Evolutionary conservation across 768 basidiomycete species (phyloP).

Genomic region (Thelephora aurantiotincta): DNA sequence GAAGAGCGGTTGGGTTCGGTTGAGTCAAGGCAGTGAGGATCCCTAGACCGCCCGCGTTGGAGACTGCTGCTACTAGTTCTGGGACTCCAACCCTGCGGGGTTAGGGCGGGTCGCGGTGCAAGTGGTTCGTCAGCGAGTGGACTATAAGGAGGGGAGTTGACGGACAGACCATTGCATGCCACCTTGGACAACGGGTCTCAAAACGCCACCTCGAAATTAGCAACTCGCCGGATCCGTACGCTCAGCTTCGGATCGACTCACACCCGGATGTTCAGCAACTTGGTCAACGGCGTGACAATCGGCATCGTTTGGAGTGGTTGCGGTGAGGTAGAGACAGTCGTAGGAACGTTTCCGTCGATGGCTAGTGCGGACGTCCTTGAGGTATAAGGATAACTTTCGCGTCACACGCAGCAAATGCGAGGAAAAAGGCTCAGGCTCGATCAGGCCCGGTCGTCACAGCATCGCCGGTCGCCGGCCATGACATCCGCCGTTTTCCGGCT

Average conservation of each 20-base stretch:
- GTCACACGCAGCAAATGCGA: too few species aligned
- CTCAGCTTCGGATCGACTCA: constrained; percentile 22
- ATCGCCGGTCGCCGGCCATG: too few species aligned
- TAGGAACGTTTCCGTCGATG: too few species aligned
- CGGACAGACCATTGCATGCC: constrained; percentile 75
- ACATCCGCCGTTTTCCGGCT: too few species aligned
- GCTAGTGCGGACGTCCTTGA: too few species aligned
- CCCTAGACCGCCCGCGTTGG: constrained; percentile 73
- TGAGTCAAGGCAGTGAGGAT: constrained; percentile 83
- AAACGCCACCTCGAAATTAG: neutral
- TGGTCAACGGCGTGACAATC: constrained; percentile 44
- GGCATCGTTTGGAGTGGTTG: too few species aligned
- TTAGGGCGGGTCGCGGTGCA: neutral
- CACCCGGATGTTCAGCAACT: constrained; percentile 54
- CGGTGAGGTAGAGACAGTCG: too few species aligned
- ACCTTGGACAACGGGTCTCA: constrained; percentile 70
- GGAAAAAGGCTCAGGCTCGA: too few species aligned
- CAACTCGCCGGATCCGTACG: neutral
- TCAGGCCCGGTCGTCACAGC: too few species aligned
- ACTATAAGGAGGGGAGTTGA: neutral
- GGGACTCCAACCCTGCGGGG: constrained; percentile 82
- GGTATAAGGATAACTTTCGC: too few species aligned
- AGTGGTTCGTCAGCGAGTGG: neutral
- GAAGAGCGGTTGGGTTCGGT: constrained; percentile 69
- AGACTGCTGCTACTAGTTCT: constrained; percentile 58